phyloP scores from a whole-genome alignment of 1,284 basidiomycete genomes.

The Amylostereum areolatum region DNA sequence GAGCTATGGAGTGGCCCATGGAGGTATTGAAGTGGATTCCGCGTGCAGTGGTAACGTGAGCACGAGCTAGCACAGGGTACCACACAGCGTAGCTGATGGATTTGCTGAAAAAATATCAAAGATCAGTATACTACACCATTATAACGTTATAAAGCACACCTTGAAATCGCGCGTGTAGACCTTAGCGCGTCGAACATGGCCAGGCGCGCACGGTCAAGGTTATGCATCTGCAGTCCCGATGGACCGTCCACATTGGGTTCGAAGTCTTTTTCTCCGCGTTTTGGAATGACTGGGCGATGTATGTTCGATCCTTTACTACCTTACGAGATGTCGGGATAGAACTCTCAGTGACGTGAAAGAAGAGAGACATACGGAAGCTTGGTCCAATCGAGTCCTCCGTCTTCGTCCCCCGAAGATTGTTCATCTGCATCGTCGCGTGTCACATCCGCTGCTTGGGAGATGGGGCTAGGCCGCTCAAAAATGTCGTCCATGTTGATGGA shows the following conservation, averaged over 20 bases:
- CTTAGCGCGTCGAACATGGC: slow-evolving; percentile 84
- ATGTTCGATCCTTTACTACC: slow-evolving; percentile 4
- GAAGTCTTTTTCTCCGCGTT: slow-evolving; percentile 93
- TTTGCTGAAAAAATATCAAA: slow-evolving; percentile 44
- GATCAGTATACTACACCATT: not conserved
- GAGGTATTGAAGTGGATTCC: slow-evolving; percentile 69
- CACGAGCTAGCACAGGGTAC: slow-evolving; percentile 57
- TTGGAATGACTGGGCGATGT: slow-evolving; percentile 65
- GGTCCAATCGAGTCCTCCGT: slow-evolving; percentile 54
- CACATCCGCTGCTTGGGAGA: slow-evolving; percentile 10
- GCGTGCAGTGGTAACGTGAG: slow-evolving; percentile 62
- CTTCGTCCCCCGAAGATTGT: slow-evolving; percentile 48
- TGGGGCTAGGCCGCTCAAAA: slow-evolving; percentile 22
- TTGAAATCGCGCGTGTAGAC: slow-evolving; percentile 67
- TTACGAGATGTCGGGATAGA: not conserved
- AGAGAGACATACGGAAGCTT: slow-evolving; percentile 36
- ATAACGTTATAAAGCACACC: slow-evolving; percentile 35
- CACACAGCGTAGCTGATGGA: slow-evolving; percentile 70
- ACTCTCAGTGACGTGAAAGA: not conserved
- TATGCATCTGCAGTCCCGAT: slow-evolving; percentile 77
- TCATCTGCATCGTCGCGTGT: slow-evolving; percentile 34
- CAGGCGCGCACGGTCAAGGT: slow-evolving; percentile 61
- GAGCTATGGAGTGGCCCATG: slow-evolving; percentile 70
- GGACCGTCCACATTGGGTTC: slow-evolving; percentile 74
- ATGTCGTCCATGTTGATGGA: slow-evolving; percentile 25